Evolutionary conservation across 192 early-diverging fungal genomes (phyloP).

Genomic region (Coemansia reversa): DNA sequence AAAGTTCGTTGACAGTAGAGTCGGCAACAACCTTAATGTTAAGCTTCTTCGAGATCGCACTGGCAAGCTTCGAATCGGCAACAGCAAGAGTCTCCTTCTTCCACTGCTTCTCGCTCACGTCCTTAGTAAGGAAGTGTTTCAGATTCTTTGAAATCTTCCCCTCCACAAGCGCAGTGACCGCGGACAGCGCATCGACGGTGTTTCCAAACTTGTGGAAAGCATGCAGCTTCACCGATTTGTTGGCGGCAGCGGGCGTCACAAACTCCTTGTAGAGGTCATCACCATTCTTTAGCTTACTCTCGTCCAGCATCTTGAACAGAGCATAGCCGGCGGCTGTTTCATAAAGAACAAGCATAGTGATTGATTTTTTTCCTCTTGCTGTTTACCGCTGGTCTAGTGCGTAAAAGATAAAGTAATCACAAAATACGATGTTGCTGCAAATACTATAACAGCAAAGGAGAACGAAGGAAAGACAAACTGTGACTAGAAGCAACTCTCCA

Average conservation of each 20-base stretch:
- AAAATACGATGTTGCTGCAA: not conserved
- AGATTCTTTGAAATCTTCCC: conserved; percentile 95
- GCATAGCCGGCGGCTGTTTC: conserved; percentile 97
- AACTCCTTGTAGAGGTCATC: conserved; percentile 89
- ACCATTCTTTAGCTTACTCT: conserved; percentile 82
- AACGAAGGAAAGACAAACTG: not conserved
- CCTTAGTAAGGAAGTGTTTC: conserved; percentile 85
- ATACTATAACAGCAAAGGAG: not conserved
- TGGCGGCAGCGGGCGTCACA: conserved; percentile 81
- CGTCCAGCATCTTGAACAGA: conserved; percentile 92
- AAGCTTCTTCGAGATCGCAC: conserved; percentile 82
- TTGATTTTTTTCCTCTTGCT: not conserved
- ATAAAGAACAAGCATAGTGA: conserved; percentile 89
- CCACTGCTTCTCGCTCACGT: conserved; percentile 82
- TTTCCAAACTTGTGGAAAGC: conserved; percentile 98
- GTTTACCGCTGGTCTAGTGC: not conserved
- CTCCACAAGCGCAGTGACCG: conserved; percentile 94
- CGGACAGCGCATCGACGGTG: conserved; percentile 94
- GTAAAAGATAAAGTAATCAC: not conserved
- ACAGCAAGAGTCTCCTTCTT: conserved; percentile 91
- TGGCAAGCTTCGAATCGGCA: conserved; percentile 89
- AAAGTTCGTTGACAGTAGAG: conserved; percentile 83
- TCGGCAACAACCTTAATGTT: conserved; percentile 82
- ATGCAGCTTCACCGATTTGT: conserved; percentile 91
- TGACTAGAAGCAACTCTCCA: not conserved